These are phyloP conservation scores for Starmerella cellae DNA, from an alignment of 805 yeast genomes.

Conservation along the genomic window DNA sequence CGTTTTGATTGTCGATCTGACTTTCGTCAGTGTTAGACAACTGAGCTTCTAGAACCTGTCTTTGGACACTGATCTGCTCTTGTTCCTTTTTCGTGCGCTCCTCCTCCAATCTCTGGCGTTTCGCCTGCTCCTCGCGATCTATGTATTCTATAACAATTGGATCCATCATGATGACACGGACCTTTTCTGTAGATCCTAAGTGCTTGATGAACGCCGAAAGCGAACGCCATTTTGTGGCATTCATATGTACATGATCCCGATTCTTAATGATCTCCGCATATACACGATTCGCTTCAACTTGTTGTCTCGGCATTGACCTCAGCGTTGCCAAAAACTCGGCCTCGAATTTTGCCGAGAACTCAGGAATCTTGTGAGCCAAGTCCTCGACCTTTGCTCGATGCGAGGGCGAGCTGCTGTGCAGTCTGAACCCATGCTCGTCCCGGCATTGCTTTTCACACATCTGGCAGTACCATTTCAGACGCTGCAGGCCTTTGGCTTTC, in stretches of 20 bases:
- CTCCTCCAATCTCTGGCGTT: neutral
- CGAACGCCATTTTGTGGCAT: constrained; percentile 69
- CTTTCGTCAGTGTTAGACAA: neutral
- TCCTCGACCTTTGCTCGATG: constrained; percentile 50
- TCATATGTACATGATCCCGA: constrained; percentile 77
- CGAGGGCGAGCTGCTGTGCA: constrained; percentile 71
- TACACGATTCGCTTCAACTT: constrained; percentile 65
- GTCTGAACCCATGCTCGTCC: constrained; percentile 89
- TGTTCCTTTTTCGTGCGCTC: neutral
- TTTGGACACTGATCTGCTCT: neutral
- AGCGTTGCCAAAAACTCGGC: constrained; percentile 51
- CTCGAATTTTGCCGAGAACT: constrained; percentile 48
- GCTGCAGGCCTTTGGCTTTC: constrained; percentile 75
- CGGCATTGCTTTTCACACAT: constrained; percentile 86
- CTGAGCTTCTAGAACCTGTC: neutral
- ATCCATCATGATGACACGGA: constrained; percentile 21
- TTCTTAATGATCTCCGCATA: constrained; percentile 83
- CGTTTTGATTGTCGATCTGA: neutral
- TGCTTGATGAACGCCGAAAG: constrained; percentile 54
- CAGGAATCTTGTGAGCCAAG: constrained; percentile 38
- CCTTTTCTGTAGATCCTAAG: constrained; percentile 41
- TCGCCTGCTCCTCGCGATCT: constrained; percentile 2
- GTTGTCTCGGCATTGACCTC: constrained; percentile 61
- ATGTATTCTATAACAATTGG: constrained; percentile 5
- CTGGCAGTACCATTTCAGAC: constrained; percentile 76